Base-by-base conservation (phyloP, 208 protist species). In the Leishmania braziliensis region DNA sequence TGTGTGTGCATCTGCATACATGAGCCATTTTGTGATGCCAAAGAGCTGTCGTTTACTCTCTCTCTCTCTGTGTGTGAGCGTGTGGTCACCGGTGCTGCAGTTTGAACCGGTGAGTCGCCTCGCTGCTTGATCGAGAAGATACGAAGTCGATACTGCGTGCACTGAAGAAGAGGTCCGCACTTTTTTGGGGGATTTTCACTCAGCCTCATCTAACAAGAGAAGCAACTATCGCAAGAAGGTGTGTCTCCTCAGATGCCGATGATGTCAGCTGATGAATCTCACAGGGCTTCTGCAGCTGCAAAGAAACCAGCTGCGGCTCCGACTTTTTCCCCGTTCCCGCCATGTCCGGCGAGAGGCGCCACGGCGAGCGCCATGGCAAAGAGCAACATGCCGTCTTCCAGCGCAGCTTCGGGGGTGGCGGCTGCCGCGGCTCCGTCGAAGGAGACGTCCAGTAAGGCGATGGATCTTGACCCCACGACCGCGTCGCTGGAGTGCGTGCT, bases 401-500 rank as follows among this genome's bases (percentile, higher is more conserved):
- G 56, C 46, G 50, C 74, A 74, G 71, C 62, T 43, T 50, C 63
- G 23, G 43, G 48, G 26, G 46, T 20, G 20, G 70, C 66, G 5
- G 14, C 62, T 18, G 43, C 65, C 9, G 72, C 51, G 10, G 56
- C 75, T 1, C 29, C 68, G 46, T 12, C 48, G 46, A 74, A 74
- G 5, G 79, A 77, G 43, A 12, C 46, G 5, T 74, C 76, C 23
- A 26, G 48, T 0, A 23, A 75, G 48, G 14, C n/a, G 56, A 58
- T 75, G 62, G 43, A 88, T 73, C 33, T 63, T 75, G 72, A 71
- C 9, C 23, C 71, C 8, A 23, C 72, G 1, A 63, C 66, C 10
- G 74, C 82, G 12, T 74, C 73, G 50, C 51, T 86, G 26, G 82
- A 86, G 2, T 74, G 84, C 51, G 72, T 91, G 6, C 80, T 92